Percentiles rank a stretch among this genome's conserved stretches.
Conservation (phyloP, 192 early-diverging fungal genomes). For the Umbelopsis ramanniana region DNA sequence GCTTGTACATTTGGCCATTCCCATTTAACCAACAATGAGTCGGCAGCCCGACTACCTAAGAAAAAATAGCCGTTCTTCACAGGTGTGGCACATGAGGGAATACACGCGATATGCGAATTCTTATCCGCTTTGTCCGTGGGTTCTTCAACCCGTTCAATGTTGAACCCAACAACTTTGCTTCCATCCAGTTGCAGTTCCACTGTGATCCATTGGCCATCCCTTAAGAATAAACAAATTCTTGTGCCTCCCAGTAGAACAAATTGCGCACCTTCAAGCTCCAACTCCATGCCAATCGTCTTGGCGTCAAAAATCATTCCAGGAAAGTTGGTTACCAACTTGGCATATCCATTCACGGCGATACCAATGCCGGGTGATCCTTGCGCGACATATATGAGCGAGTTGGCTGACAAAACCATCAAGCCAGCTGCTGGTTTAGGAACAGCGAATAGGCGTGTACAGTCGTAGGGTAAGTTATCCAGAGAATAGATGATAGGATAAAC, state of each 20-base stretch:
- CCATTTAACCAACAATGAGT: slow-evolving; percentile 76
- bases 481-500: slow-evolving; percentile 84
- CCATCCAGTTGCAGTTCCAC: slow-evolving; percentile 79
- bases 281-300: slow-evolving; percentile 58
- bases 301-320: slow-evolving; percentile 47
- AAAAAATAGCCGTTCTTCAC: slow-evolving; percentile 65
- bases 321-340: slow-evolving; percentile 49
- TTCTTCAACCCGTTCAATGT: slow-evolving; percentile 41
- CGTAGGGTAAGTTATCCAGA: slow-evolving; percentile 80
- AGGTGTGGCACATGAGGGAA: slow-evolving; percentile 55
- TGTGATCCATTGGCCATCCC: slow-evolving; percentile 73
- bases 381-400: slow-evolving; percentile 83
- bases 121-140: neutral
- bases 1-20: slow-evolving; percentile 16
- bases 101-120: slow-evolving; percentile 33
- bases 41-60: slow-evolving; percentile 66
- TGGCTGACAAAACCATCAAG: slow-evolving; percentile 77
- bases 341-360: slow-evolving; percentile 76
- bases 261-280: slow-evolving; percentile 73
- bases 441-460: slow-evolving; percentile 68
- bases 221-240: slow-evolving; percentile 71
- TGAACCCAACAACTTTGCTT: slow-evolving; percentile 76
- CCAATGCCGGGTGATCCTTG: slow-evolving; percentile 83
- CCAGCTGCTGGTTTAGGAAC: slow-evolving; percentile 89
- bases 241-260: slow-evolving; percentile 71